Percentiles rank a stretch among this genome's conserved stretches.
Evolutionary conservation across 805 yeast species (phyloP).

Genomic region (Candida tammaniensis): DNA sequence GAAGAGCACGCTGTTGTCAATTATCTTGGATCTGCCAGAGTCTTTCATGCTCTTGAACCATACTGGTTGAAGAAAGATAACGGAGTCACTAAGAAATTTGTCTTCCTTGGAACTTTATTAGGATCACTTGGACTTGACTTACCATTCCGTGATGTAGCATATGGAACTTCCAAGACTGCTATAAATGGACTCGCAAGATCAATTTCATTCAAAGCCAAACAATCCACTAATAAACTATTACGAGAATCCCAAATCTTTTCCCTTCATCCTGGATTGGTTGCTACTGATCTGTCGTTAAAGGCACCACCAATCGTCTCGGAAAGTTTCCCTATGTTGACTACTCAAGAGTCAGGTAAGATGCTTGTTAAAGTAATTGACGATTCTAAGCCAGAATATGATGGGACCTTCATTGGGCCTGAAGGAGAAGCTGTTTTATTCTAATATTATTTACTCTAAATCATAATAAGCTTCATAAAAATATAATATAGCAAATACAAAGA

Average conservation of each 20-base stretch:
- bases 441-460: conserved; percentile 18
- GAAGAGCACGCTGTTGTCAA: neutral
- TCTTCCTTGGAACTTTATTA: conserved; percentile 14
- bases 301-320: too few species aligned
- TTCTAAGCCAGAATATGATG: neutral
- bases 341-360: neutral
- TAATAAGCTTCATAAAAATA: conserved; percentile 69
- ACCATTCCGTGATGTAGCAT: conserved; percentile 12
- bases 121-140: neutral
- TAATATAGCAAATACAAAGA: conserved; percentile 75
- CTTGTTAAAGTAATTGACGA: neutral
- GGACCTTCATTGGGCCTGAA: neutral
- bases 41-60: neutral
- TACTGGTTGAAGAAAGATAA: conserved; percentile 5
- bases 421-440: neutral
- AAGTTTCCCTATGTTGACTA: neutral
- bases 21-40: conserved; percentile 3
- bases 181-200: conserved; percentile 20
- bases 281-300: neutral
- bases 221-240: neutral
- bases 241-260: neutral
- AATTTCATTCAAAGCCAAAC: neutral
- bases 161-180: conserved; percentile 34
- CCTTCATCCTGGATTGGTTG: conserved; percentile 8
- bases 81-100: conserved; percentile 3